Evolutionary conservation across 225 moss, liverwort and hornwort genomes (phyloP), one percentile per base, ranked within the genome.

Genomic region (Polytrichum formosum): DNA sequence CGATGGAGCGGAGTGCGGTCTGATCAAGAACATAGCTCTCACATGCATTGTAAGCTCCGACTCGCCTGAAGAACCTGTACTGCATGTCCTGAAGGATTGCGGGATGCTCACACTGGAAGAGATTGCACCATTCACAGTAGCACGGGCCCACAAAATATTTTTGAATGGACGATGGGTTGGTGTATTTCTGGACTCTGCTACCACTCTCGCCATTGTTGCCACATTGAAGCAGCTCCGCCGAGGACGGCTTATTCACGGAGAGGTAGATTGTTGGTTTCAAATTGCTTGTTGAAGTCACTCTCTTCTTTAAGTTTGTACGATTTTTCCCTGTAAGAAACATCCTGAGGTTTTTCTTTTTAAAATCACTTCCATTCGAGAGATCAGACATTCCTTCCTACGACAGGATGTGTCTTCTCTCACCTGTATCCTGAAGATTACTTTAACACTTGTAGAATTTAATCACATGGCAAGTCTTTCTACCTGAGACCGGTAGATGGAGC

Each of bases 81-180:
- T 87, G 56, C 73, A 75, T 53, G 66, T 79, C 23, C 74, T 91
- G 37, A 66, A 61, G 23, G 73, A 70, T 9, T 68, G 74, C 37
- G 76, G 78, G 20, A 76, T 91, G 71, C 61, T 66, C 27, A 31
- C 64, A 26, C 74, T 90, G 37, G 84, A 81, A 25, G 33, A 70
- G 37, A 69, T 87, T 21, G 20, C 63, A 56, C 74, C 79, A 54
- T 62, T 30, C 30, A 78, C 60, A 23, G 58, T 85, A 18, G 60
- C 69, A 18, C 56, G 54, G 23, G 75, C 80, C 54, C 72, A 79
- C 20, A 94, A 90, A 79, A 54, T 94, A 26, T 85, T 94, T 68
- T 67, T 94, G 30, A 90, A 94, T 75, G 92, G 90, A 63, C 82
- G 80, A 28, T 94, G 94, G 92, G 67, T 87, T 53, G 94, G 92